Base-by-base conservation (phyloP, 139 green algal species). In the Prasinococcaceae sp. region DNA sequence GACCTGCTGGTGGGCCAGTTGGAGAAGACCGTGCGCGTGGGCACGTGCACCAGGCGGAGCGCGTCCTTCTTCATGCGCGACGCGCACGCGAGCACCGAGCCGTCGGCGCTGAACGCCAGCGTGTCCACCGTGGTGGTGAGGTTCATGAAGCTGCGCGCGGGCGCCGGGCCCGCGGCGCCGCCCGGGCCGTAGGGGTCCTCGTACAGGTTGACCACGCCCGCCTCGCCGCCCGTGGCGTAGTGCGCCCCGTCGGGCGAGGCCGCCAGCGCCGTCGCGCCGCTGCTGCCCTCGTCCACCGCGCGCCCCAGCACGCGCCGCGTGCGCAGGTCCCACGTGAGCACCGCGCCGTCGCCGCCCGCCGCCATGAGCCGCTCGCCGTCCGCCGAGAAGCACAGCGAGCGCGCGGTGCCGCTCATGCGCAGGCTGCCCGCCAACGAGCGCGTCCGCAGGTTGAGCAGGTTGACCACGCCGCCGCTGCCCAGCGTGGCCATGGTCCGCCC, bases 301-400 rank as follows among this genome's bases (percentile, higher is more conserved):
- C 70, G 55, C n/a, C 63, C 30, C 20, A 90, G 38, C 71, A 85
- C 94, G 19, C 72, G 74, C 50, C 69, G 73, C 37, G 55, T 94
- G 50, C 88, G 76, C 61, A 96, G 47, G 61, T 96, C 88, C 86
- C 86, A 96, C 1, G 77, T 68, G 60, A 89, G 78, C n/a, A 96
- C 60, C 19, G 82, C 50, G 27, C 87, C 85, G 57, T 93, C 81
- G 5, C 80, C 50, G 2, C 66, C 84, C 24, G 63, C 55, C 1
- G 81, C 85, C 1, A 87, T 29, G 6, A 96, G 72, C 60, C 81
- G 49, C 16, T 53, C 48, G 8, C 81, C 77, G 36, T 81, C 74
- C 16, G 63, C 46, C 2, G 55, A 48, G 47, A 94, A 96, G n/a
- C 76, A 70, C 2, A 69, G 66, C n/a, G 63, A 62, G 5, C 78